Conservation (phyloP, 176 grass and related monocot species). For the Oropetium thomaeum region DNA sequence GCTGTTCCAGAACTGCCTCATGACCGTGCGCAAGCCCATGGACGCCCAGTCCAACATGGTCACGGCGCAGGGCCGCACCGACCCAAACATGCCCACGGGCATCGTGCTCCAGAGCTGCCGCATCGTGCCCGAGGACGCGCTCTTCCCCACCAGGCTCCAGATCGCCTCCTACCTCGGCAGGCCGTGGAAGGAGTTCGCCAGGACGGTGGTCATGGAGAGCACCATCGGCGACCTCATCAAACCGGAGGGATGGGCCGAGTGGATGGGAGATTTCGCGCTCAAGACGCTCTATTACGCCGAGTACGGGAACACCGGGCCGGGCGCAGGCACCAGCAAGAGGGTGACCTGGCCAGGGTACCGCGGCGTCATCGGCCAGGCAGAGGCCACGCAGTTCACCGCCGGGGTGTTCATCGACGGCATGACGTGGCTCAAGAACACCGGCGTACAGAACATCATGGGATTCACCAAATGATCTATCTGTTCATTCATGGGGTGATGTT, state of each 20-base stretch:
- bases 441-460: conserved; percentile 52
- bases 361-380: conserved; percentile 58
- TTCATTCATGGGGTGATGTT: too few species aligned
- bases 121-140: conserved; percentile 63
- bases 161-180: conserved; percentile 75
- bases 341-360: conserved; percentile 62
- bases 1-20: conserved; percentile 81
- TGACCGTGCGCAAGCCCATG: conserved; percentile 72
- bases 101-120: conserved; percentile 71
- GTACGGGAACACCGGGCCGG: conserved; percentile 74
- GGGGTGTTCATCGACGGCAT: conserved; percentile 48
- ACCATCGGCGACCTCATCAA: conserved; percentile 69
- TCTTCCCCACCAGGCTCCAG: conserved; percentile 42
- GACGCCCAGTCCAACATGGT: conserved; percentile 62
- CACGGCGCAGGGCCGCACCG: conserved; percentile 70
- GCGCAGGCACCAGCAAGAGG: conserved; percentile 62
- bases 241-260: conserved; percentile 63
- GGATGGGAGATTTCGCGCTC: conserved; percentile 51
- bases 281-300: conserved; percentile 87
- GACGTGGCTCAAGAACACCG: conserved; percentile 54
- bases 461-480: conserved; percentile 43
- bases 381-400: conserved; percentile 62
- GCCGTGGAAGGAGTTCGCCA: conserved; percentile 71
- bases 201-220: conserved; percentile 79
- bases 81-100: conserved; percentile 67